These are phyloP conservation scores for Canariomyces notabilis DNA, from an alignment of 2,329 filamentous ascomycete genomes.

Conservation along the genomic window DNA sequence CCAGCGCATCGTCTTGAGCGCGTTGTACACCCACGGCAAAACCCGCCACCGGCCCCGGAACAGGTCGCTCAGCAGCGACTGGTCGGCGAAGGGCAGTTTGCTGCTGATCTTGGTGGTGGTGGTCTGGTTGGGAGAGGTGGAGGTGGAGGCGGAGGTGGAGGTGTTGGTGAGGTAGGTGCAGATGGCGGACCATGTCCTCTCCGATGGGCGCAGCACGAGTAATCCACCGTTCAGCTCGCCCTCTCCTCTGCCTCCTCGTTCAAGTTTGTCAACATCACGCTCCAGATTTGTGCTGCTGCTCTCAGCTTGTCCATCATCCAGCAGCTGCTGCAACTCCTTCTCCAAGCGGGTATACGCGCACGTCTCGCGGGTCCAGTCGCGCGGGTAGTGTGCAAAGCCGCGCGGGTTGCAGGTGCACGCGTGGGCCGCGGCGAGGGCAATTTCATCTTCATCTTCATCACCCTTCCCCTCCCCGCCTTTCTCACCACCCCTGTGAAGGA, in stretches of 20 bases:
- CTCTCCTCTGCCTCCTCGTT: no score
- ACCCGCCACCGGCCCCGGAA: slow-evolving; percentile 53
- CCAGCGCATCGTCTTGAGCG: slow-evolving; percentile 55
- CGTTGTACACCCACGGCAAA: slow-evolving; percentile 58
- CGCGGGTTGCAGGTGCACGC: slow-evolving; percentile 63
- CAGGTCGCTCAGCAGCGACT: slow-evolving; percentile 51
- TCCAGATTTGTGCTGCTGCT: no score
- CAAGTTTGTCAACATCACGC: no score
- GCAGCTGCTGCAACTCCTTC: no score
- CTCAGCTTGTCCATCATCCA: no score
- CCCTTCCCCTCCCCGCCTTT: slow-evolving; percentile 38
- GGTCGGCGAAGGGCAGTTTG: slow-evolving; percentile 58
- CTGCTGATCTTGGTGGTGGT: no score
- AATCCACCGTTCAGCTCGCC: slow-evolving; percentile 45
- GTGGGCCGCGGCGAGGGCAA: neutral
- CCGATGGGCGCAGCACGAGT: slow-evolving; percentile 51
- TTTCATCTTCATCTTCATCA: no score
- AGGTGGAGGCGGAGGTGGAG: no score
- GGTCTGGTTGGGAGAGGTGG: no score
- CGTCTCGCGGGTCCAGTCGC: slow-evolving; percentile 53
- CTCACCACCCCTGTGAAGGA: no score
- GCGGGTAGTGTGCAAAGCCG: slow-evolving; percentile 71
- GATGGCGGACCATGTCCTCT: slow-evolving; percentile 45
- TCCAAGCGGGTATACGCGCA: slow-evolving; percentile 56
- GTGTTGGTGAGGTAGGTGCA: slow-evolving; percentile 44